Evolutionary conservation across 495 filamentous ascomycete species (phyloP).

Genomic region (Penicillium egyptiacum): DNA sequence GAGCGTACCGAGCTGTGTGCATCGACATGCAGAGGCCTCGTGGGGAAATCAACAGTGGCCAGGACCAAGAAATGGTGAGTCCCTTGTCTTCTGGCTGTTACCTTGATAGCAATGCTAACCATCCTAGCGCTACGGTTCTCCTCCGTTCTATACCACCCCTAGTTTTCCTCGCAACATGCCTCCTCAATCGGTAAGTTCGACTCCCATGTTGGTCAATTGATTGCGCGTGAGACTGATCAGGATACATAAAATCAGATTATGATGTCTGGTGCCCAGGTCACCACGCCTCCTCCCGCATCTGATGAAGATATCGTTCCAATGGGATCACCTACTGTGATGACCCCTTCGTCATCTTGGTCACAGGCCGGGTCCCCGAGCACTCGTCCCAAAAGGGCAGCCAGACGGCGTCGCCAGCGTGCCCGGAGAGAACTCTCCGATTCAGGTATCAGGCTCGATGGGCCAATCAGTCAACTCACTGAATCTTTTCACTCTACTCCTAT

Average conservation of each 20-base stretch:
- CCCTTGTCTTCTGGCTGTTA: neutral
- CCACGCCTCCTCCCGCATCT: slow-evolving; percentile 30
- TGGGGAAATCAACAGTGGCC: neutral
- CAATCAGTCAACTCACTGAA: slow-evolving; percentile 77
- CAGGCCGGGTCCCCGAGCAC: slow-evolving; percentile 11
- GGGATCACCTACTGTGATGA: neutral
- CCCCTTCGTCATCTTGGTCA: slow-evolving; percentile 7
- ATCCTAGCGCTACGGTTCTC: slow-evolving; percentile 18
- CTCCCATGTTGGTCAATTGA: neutral
- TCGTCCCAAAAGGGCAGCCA: slow-evolving; percentile 8
- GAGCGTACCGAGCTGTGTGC: slow-evolving; percentile 18
- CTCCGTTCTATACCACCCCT: slow-evolving; percentile 6
- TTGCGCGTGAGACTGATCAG: neutral
- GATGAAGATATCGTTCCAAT: slow-evolving; percentile 21
- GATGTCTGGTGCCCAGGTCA: slow-evolving; percentile 21
- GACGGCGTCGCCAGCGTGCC: slow-evolving; percentile 1
- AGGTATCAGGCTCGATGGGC: slow-evolving; percentile 37
- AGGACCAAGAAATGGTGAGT: slow-evolving; percentile 10
- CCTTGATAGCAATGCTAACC: slow-evolving; percentile 1
- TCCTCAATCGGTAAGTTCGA: slow-evolving; percentile 20
- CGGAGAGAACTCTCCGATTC: slow-evolving; percentile 9
- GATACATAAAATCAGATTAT: slow-evolving; percentile 7
- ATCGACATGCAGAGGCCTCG: neutral
- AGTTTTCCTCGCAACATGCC: slow-evolving; percentile 10
- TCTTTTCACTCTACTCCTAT: slow-evolving; percentile 60